Base-by-base conservation (phyloP, 768 basidiomycete genomes). In the Naganishia antarctica region DNA sequence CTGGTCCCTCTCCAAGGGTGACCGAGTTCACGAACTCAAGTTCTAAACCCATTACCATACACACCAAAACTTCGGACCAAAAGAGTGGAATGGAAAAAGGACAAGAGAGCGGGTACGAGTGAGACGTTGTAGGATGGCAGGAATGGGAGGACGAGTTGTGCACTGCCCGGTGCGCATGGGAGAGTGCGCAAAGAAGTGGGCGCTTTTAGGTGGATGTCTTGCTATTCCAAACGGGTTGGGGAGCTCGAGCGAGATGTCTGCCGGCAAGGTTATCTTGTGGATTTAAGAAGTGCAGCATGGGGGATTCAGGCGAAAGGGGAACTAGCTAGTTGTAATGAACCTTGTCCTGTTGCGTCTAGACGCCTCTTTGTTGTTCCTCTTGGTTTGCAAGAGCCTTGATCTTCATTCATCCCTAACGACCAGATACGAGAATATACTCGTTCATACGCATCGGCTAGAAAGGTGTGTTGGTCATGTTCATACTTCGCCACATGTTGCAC, bases 1-100 rank as follows among this genome's bases (percentile, higher is more conserved):
- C 75, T 99, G 89, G 83, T 91, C 91, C 76, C 84, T 99, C 67
- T 91, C 90, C 71, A 96, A 93, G 84, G 91, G 93, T 67, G 91
- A 98, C 82, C 91, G 84, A 83, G 90, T 96, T 77, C 96, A 99
- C 82, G 85, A 89, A 81, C 78, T 99, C 81, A 84, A 84, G 68
- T 98, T 96, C 84, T 98, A 76, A 76, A 69, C n/a, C 37, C 37
- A n/a, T 34, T 3, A 34, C 31, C 21, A 57, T 34, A 40, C 25
- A n/a, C n/a, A n/a, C n/a, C n/a, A n/a, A n/a, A n/a, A n/a, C n/a
- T n/a, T n/a, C n/a, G n/a, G n/a, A n/a, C 23, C 2, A 57, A 57
- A 57, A 51, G 29, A 25, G 29, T 16, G 21, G 31, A 34, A 9
- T 15, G 11, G 23, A 21, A 23, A 37, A 37, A 26, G n/a, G 40